phyloP scores from a whole-genome alignment of 257 asterid species.

The Ophiorrhiza pumila region DNA sequence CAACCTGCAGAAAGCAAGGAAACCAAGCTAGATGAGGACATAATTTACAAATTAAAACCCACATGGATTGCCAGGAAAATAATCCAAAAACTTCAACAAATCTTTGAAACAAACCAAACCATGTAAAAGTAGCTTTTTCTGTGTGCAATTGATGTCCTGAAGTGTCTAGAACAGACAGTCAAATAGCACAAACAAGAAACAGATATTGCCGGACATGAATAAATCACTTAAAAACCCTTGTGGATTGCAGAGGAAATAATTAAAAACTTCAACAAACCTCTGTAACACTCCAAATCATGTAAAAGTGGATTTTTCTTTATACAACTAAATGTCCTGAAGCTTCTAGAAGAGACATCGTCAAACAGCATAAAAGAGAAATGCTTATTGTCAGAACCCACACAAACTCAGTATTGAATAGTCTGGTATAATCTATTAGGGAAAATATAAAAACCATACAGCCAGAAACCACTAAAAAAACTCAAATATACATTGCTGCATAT shows the following conservation, averaged over 20 bases:
- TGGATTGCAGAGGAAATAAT: not conserved
- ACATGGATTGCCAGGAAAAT: not conserved
- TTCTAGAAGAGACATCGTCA: not conserved
- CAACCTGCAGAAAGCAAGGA: conserved; percentile 63
- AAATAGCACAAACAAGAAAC: not conserved
- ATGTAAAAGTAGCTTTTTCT: not conserved
- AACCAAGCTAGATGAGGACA: conserved; percentile 11
- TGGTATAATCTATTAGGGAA: not conserved
- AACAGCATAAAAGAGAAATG: not conserved
- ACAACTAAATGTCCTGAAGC: not conserved
- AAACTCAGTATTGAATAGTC: not conserved
- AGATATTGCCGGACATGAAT: not conserved
- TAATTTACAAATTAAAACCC: not conserved
- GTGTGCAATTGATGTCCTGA: not conserved
- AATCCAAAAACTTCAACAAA: not conserved
- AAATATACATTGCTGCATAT: not conserved
- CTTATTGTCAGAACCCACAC: not conserved
- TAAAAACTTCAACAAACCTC: too few species aligned
- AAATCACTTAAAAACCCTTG: not conserved
- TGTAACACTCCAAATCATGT: not conserved
- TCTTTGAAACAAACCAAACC: not conserved
- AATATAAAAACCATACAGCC: not conserved
- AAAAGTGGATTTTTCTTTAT: not conserved
- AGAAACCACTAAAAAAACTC: not conserved
- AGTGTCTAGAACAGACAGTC: not conserved